Base-by-base conservation (phyloP, 352 stramenopile species). In the Thraustotheca clavata region DNA sequence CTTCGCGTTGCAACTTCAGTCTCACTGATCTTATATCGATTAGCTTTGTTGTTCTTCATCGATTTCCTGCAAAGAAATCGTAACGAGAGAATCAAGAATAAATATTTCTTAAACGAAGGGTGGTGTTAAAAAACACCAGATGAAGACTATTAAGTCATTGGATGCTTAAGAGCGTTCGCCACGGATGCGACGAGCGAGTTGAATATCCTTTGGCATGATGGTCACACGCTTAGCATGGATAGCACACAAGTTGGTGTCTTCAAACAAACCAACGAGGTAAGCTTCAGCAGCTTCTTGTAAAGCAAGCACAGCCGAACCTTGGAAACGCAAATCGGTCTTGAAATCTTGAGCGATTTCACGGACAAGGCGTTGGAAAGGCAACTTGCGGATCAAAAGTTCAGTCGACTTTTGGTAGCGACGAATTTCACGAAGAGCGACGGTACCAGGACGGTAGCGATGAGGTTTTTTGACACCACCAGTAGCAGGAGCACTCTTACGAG, bases 191-290 rank as follows among this genome's bases (percentile, higher is more conserved):
- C 52, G 60, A 26, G 60, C 60, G 20, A 68, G 50, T 31, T 68
- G 60, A 33, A 68, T 68, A 43, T 68, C 60, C 50, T 97, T 97
- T 26, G 88, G 87, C 90, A 97, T 96, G 72, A 97, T 96, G 5
- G 89, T 97, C 18, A 98, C 89, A 75, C 79, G 79, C 76, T 97
- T 97, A 31, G 74, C 90, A 78, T 98, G 90, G 73, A 97, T 95
- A 3, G 89, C 89, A 76, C 90, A 97, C 47, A 97, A 72, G 77
- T 97, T 97, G 34, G 85, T 91, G 84, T 98, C 92, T 73, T 92
- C 83, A 68, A 92, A 92, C 22, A 90, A 69, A 49, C 76, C 76
- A 16, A 88, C 80, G 46, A 70, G 59, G 59, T 70, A 70, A 65
- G 63, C 63, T 49, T 70, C 63, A 29, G 63, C 63, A 27, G 63